These are phyloP conservation scores for Mucor indicus DNA, from an alignment of 371 early-diverging fungal genomes.

Conservation along the genomic window DNA sequence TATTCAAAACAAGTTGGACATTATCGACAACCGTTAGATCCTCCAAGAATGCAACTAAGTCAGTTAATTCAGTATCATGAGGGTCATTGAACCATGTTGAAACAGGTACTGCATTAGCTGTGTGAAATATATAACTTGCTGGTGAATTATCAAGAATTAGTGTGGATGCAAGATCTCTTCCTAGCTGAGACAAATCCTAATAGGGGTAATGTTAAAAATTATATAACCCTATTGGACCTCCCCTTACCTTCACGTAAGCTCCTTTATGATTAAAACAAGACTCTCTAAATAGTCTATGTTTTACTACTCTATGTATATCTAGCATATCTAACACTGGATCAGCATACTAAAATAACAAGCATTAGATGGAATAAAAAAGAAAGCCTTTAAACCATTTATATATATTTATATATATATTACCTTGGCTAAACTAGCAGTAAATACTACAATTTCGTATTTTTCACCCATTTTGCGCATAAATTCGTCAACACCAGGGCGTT, in stretches of 20 bases:
- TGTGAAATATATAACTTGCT: constrained; percentile 91
- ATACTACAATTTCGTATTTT: constrained; percentile 91
- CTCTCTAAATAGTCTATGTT: constrained; percentile 92
- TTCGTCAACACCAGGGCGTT: constrained; percentile 92
- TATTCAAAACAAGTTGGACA: constrained; percentile 80
- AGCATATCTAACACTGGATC: constrained; percentile 94
- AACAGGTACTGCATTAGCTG: constrained; percentile 93
- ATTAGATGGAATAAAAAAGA: too few relatives aligned
- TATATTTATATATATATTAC: constrained; percentile 58
- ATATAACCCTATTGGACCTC: too few relatives aligned
- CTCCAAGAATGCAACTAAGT: constrained; percentile 90
- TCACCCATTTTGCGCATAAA: constrained; percentile 87
- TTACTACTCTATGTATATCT: constrained; percentile 80
- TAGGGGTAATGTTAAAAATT: not conserved
- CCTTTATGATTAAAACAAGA: constrained; percentile 92
- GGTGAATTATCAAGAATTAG: constrained; percentile 92
- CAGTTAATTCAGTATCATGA: constrained; percentile 91
- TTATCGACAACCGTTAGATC: constrained; percentile 87
- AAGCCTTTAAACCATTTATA: too few relatives aligned
- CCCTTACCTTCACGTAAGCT: constrained; percentile 89
- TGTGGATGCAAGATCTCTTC: constrained; percentile 74
- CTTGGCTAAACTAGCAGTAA: constrained; percentile 94
- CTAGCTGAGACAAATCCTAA: constrained; percentile 82
- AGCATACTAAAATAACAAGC: too few relatives aligned
- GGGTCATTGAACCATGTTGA: constrained; percentile 97